These are phyloP conservation scores for Exophiala oligosperma DNA, from an alignment of 2,329 filamentous ascomycete species.

Conservation along the genomic window DNA sequence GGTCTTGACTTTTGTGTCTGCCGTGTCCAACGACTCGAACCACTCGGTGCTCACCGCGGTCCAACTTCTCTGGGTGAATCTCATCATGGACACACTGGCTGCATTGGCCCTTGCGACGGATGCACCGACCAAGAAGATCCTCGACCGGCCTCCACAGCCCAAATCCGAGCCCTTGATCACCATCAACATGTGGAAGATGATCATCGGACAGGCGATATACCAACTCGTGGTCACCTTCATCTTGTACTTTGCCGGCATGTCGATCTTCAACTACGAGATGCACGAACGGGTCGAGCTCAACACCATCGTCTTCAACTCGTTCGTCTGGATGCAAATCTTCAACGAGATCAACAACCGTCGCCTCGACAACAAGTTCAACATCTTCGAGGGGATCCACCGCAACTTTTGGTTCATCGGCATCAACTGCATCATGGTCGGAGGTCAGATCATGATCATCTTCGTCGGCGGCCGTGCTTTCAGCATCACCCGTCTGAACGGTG, in stretches of 20 bases:
- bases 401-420: conserved; percentile 92
- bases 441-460: conserved; percentile 86
- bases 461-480: conserved; percentile 80
- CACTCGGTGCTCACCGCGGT: conserved; percentile 80
- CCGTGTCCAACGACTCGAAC: conserved; percentile 69
- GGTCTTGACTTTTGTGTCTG: conserved; percentile 80
- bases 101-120: conserved; percentile 87
- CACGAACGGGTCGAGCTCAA: conserved; percentile 57
- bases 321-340: conserved; percentile 99
- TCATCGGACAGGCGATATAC: conserved; percentile 86
- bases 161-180: conserved; percentile 78
- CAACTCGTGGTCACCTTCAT: conserved; percentile 78
- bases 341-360: conserved; percentile 97
- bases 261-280: conserved; percentile 58
- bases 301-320: conserved; percentile 94
- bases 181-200: conserved; percentile 99
- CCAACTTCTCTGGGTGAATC: conserved; percentile 91
- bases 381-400: conserved; percentile 81
- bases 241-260: conserved; percentile 72
- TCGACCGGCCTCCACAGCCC: conserved; percentile 75
- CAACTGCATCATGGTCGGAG: conserved; percentile 81
- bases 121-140: conserved; percentile 77
- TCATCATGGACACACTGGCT: conserved; percentile 96
- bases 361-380: conserved; percentile 91
- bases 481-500: conserved; percentile 65